A percentile compares a stretch with the other conserved stretches of the same genome.
Conservation (phyloP, 2,329 filamentous ascomycete species). For the Talaromyces sp. region DNA sequence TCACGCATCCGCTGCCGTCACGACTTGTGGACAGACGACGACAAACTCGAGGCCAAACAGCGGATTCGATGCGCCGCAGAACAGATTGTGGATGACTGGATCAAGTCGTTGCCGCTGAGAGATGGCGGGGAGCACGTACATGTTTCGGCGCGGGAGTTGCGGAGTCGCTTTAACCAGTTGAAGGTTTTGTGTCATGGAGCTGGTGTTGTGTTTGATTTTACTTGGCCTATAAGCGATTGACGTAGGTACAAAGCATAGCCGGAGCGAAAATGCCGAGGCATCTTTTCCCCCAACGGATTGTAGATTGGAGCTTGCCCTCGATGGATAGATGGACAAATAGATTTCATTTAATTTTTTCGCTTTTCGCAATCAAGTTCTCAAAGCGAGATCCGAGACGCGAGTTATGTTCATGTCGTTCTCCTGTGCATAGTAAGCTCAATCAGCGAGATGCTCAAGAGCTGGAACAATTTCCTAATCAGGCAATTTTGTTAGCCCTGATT, state of each 20-base stretch:
- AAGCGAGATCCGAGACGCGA: neutral
- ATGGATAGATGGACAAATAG: neutral
- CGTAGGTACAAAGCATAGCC: neutral
- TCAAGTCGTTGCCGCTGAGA: neutral
- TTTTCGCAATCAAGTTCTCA: neutral
- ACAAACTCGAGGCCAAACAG: conserved; percentile 6
- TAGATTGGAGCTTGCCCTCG: neutral
- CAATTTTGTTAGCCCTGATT: neutral
- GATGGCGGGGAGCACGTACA: conserved; percentile 1
- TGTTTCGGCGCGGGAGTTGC: neutral
- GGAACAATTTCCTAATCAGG: neutral
- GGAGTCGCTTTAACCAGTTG: neutral
- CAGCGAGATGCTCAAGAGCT: neutral
- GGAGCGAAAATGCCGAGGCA: neutral
- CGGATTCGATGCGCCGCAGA: conserved; percentile 5
- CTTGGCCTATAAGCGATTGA: neutral
- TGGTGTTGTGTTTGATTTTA: conserved; percentile 5
- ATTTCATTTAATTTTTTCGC: neutral
- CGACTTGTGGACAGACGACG: conserved; percentile 12
- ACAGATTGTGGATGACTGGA: conserved; percentile 13
- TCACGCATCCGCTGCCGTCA: conserved; percentile 10
- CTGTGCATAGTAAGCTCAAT: too few species aligned
- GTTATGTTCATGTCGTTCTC: neutral
- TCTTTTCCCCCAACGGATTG: neutral
- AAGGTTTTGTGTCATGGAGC: conserved; percentile 3